Base-by-base conservation (phyloP, 176 grass and related monocot genomes). In the Calamus simplicifolius region DNA sequence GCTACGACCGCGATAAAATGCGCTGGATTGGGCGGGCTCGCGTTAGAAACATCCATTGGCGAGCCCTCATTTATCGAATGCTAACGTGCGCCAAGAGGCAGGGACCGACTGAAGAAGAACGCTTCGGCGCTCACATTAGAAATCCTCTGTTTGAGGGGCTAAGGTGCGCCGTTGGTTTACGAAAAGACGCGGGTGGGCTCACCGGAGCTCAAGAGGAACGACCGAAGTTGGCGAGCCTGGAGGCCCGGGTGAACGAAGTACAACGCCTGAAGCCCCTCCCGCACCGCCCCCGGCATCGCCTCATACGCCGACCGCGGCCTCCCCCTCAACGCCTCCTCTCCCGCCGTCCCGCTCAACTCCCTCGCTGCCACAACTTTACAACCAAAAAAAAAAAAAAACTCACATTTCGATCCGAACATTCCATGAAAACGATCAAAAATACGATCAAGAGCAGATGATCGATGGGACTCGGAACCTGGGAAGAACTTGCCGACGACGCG, bases 231-330 rank as follows among this genome's bases (percentile, higher is more conserved):
- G 83, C 83, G 78, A 57, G 92, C 63, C 69, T 90, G 92, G 66
- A 96, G 38, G 4, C 83, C 75, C 3, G 92, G 92, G 81, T 96
- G 92, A 14, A 96, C 31, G 83, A 96, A 96, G 78, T 90, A 96
- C 19, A 96, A 68, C 60, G 68, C 86, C 55, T 70, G 77, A 48
- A 90, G 80, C 28, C 69, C 57, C 18, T 72, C 81, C 67, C 38
- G 66, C 50, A 75, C 72, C 2, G 0, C 28, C 17, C 73, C 58
- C 14, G 83, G 81, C 63, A 96, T 29, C 5, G 61, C 56, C 74
- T 88, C 92, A 73, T 87, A 81, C 2, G 75, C 87, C 13, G 52
- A 74, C 21, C 83, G 87, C 48, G 67, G 51, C 30, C 76, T 59
- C 60, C 68, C 79, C 0, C 56, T 81, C 49, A 91, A 62, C 61